Percentiles rank a stretch among this genome's conserved stretches.
phyloP scores from a whole-genome alignment of 192 early-diverging fungal species.

The Coemansia sp. region DNA sequence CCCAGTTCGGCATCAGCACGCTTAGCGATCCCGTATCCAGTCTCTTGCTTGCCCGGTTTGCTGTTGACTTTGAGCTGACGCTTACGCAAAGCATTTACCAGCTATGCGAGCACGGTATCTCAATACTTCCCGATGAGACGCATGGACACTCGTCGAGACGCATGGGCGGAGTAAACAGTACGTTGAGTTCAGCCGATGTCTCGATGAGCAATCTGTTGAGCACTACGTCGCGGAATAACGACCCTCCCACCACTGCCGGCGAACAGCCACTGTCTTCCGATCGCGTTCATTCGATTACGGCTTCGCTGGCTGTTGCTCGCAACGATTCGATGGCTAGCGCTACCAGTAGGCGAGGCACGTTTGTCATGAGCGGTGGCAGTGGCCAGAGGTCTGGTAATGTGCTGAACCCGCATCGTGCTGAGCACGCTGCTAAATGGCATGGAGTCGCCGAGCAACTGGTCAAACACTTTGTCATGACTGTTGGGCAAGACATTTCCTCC shows the following conservation, averaged over 20 bases:
- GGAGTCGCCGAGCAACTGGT: conserved; percentile 37
- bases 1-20: conserved; percentile 29
- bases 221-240: neutral
- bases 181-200: conserved; percentile 18
- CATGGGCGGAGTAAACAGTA: neutral
- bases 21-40: conserved; percentile 46
- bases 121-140: conserved; percentile 25
- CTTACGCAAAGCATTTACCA: conserved; percentile 54
- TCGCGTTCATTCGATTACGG: conserved; percentile 28
- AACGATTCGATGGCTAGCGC: conserved; percentile 48
- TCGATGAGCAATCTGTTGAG: conserved; percentile 25
- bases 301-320: conserved; percentile 15
- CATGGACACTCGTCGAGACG: neutral
- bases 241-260: neutral
- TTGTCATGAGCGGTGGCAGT: conserved; percentile 2
- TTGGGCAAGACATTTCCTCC: conserved; percentile 44
- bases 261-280: conserved; percentile 7
- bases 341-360: conserved; percentile 13
- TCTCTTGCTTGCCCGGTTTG: conserved; percentile 45
- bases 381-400: neutral
- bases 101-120: conserved; percentile 54
- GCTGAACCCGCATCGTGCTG: conserved; percentile 11
- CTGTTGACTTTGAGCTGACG: conserved; percentile 53
- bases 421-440: conserved; percentile 43
- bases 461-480: conserved; percentile 50